Evolutionary conservation across 2,329 filamentous ascomycete species (phyloP).

Genomic region (Paecilomyces sp.): DNA sequence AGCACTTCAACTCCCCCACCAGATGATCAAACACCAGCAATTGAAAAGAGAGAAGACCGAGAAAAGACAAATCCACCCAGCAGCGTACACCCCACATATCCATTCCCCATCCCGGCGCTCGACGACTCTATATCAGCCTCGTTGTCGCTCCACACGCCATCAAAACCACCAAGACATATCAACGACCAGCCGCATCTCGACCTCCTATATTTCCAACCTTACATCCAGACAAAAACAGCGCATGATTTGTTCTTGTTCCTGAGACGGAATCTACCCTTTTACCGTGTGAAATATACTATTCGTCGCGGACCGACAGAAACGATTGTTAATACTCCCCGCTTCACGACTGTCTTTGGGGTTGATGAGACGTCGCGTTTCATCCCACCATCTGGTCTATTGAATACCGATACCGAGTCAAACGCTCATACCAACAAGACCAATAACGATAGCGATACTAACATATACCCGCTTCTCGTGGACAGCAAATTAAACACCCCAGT

Average conservation of each 20-base stretch:
- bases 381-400: not conserved
- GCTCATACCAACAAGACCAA: conserved; percentile 7
- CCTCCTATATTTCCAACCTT: conserved; percentile 69
- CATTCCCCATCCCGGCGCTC: conserved; percentile 40
- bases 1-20: conserved; percentile 23
- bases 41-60: no score
- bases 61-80: conserved; percentile 1
- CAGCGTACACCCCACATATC: conserved; percentile 46
- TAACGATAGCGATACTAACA: no score
- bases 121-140: conserved; percentile 38
- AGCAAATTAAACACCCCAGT: conserved; percentile 34
- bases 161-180: conserved; percentile 48
- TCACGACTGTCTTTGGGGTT: conserved; percentile 54
- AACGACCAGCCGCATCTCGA: conserved; percentile 65
- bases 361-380: conserved; percentile 58
- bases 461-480: conserved; percentile 26
- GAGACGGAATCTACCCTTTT: conserved; percentile 65
- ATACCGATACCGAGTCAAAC: conserved; percentile 7
- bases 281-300: conserved; percentile 67
- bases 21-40: conserved; percentile 11
- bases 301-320: conserved; percentile 58
- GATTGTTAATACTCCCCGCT: conserved; percentile 56
- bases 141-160: conserved; percentile 34
- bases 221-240: conserved; percentile 52
- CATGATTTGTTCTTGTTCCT: conserved; percentile 63